A percentile compares a stretch with the other conserved stretches of the same genome.
These are phyloP conservation scores for Vigna trinervia DNA, from an alignment of 306 rosid genomes.

Conservation along the genomic window DNA sequence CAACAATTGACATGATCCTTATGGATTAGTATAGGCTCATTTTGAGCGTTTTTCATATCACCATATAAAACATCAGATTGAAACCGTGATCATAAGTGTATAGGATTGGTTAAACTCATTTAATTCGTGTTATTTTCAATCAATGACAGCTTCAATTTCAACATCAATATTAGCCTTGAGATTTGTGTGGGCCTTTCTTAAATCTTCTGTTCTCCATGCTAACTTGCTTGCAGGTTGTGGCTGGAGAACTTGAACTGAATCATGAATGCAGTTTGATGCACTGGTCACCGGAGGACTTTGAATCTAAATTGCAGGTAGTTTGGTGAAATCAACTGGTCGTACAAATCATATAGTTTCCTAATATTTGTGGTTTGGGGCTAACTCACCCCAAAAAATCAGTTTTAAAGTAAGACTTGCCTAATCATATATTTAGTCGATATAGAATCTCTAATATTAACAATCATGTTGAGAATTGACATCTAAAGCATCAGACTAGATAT, in stretches of 20 bases:
- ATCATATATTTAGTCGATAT: too few species aligned
- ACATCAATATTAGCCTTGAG: constrained; percentile 19
- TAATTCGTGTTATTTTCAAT: constrained; percentile 7
- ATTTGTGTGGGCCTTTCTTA: constrained; percentile 26
- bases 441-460: too few species aligned
- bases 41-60: constrained; percentile 18
- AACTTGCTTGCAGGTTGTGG: constrained; percentile 73
- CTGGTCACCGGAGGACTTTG: constrained; percentile 96
- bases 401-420: too few species aligned
- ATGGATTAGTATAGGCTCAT: neutral
- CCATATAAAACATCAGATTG: constrained; percentile 2
- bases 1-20: neutral
- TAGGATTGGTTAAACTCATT: constrained; percentile 21
- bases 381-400: too few species aligned
- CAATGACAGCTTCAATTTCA: constrained; percentile 14
- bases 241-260: constrained; percentile 95
- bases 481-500: too few species aligned
- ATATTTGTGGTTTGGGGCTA: too few species aligned
- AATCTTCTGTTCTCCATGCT: constrained; percentile 16
- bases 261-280: constrained; percentile 87
- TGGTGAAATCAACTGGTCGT: constrained; percentile 22
- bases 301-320: constrained; percentile 86
- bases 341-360: constrained; percentile 4
- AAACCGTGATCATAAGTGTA: constrained; percentile 4
- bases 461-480: too few species aligned